Base-by-base conservation (phyloP, 106 monocot species). In the Triglochin maritima region DNA sequence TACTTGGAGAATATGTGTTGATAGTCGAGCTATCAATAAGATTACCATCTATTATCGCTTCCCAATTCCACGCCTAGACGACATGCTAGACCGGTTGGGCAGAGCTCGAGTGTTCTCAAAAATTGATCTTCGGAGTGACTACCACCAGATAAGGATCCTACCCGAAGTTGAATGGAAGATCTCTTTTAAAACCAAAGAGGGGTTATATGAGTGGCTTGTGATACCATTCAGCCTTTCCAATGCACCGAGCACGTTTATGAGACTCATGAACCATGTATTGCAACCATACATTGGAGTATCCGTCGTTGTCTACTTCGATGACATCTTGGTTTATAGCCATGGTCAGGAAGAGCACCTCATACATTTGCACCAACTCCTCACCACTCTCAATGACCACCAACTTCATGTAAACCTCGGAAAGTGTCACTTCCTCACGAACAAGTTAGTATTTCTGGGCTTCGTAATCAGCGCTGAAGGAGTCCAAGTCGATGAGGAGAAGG, bases 221-320 rank as follows among this genome's bases (percentile, higher is more conserved):
- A 70, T 70, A 64, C 49, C 46, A 9, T 65, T 77, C 43, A 2
- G 53, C 0, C 47, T 70, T 2, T 70, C 64, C 10, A 77, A 70
- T 63, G 70, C 70, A 7, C 49, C 64, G 3, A 70, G 41, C 14
- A 77, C 64, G 0, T 65, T 70, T 29, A 47, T 63, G 16, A 7
- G 48, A 2, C 10, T 70, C 6, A 70, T 77, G 63, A 64, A 13
- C n/a, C 10, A 70, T 4, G 29, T 70, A 11, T 17, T 70, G 1
- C 17, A 9, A 9, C 48, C 63, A 16, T 70, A 29, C 17, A 17
- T 57, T 1, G 46, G 50, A 16, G 65, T 6, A 17, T 70, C 49
- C 41, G 14, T 70, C 13, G 47, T 70, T 29, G 56, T 70, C 7
- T 70, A 64, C 41, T 57, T 77, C 49, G 54, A 77, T 43, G 56